Percentiles rank a stretch among this genome's conserved stretches.
Conservation (phyloP, 768 basidiomycete species). For the Suillus subluteus region DNA sequence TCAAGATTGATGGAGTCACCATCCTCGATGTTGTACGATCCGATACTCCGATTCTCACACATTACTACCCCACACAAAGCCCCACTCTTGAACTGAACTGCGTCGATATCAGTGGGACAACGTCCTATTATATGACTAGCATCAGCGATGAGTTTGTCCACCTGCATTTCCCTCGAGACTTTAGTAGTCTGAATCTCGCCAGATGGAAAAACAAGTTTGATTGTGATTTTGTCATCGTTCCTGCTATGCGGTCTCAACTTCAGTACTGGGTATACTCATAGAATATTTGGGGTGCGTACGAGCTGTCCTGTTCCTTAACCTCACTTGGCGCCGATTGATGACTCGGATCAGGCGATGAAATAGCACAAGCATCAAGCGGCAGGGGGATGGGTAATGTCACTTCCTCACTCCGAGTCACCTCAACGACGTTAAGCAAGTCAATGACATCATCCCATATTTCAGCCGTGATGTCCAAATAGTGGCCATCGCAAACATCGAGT, state of each 20-base stretch:
- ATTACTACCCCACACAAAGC: background rate
- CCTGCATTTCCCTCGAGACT: background rate
- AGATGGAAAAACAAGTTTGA: background rate
- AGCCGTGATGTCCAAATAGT: background rate
- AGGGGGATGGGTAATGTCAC: background rate
- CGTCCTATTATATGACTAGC: background rate
- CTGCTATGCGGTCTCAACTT: background rate
- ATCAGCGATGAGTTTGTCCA: background rate
- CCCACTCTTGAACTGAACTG: too few species aligned
- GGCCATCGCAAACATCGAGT: conserved; percentile 1
- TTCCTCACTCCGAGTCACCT: background rate
- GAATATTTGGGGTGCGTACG: background rate
- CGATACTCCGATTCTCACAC: background rate
- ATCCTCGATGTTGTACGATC: background rate
- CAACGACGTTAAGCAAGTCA: background rate
- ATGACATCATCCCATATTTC: background rate
- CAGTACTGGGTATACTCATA: background rate
- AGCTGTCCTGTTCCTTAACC: background rate
- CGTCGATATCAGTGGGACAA: background rate
- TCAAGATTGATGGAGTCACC: background rate
- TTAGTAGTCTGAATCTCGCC: background rate
- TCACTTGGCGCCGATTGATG: background rate
- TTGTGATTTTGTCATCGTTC: background rate
- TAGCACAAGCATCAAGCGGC: too few species aligned
- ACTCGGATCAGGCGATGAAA: too few species aligned